Percentiles rank a stretch among this genome's conserved stretches.
Evolutionary conservation across 2,329 filamentous ascomycete genomes (phyloP).

Genomic region (Colletotrichum melonis): DNA sequence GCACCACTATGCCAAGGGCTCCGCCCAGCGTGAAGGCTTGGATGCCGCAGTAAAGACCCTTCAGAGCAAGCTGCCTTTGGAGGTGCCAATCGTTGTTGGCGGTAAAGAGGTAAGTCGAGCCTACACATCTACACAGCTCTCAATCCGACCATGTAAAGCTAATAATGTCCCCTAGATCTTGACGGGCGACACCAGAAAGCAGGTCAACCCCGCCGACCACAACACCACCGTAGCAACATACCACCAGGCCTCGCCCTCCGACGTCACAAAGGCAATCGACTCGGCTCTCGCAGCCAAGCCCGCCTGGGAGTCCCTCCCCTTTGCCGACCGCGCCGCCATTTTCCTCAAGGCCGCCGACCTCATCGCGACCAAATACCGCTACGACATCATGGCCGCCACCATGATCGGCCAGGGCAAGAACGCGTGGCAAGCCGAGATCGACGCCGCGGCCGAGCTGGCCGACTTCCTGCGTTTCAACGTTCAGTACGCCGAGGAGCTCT

Average conservation of each 20-base stretch:
- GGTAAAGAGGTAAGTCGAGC: slow-evolving; percentile 76
- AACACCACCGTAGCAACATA: slow-evolving; percentile 82
- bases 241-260: slow-evolving; percentile 80
- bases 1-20: slow-evolving; percentile 91
- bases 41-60: slow-evolving; percentile 77
- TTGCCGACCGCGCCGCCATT: slow-evolving; percentile 89
- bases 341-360: slow-evolving; percentile 97
- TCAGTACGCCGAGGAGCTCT: slow-evolving; percentile 91
- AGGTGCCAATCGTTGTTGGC: slow-evolving; percentile 85
- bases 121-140: neutral
- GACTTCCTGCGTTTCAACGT: slow-evolving; percentile 97
- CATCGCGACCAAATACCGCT: slow-evolving; percentile 91
- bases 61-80: slow-evolving; percentile 75
- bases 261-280: slow-evolving; percentile 85
- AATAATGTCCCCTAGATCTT: slow-evolving; percentile 64
- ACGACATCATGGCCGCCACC: slow-evolving; percentile 95
- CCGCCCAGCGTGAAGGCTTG: slow-evolving; percentile 81
- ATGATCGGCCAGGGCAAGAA: slow-evolving; percentile 99
- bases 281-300: slow-evolving; percentile 87
- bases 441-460: slow-evolving; percentile 89
- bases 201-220: slow-evolving; percentile 88
- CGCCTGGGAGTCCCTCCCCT: slow-evolving; percentile 87
- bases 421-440: slow-evolving; percentile 99
- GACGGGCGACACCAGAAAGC: slow-evolving; percentile 72
- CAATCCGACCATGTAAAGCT: neutral